Conservation (phyloP, 1,139 yeast genomes). For the Waltiozyma sp. region DNA sequence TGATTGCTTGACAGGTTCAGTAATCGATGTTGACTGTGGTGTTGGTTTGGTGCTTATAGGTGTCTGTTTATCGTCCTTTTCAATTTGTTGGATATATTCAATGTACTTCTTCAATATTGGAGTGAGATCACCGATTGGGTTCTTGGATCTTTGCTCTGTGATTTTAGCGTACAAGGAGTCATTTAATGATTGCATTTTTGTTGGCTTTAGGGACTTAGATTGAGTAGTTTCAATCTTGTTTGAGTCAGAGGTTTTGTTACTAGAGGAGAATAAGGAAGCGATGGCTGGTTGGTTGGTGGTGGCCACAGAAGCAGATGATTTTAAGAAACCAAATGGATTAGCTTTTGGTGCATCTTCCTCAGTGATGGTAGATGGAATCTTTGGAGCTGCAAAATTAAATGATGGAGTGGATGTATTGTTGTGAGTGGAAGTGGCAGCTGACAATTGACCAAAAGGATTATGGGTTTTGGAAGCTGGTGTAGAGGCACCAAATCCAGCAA, state of each 20-base stretch:
- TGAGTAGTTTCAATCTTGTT: slow-evolving; percentile 4
- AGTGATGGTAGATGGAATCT: slow-evolving; percentile 3
- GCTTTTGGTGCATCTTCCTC: slow-evolving; percentile 2
- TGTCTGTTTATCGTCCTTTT: slow-evolving; percentile 17
- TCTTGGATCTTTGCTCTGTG: slow-evolving; percentile 29
- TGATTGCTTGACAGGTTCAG: slow-evolving; percentile 4
- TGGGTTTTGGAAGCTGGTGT: slow-evolving; percentile 9
- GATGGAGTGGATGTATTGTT: background rate
- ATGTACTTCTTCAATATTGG: slow-evolving; percentile 50
- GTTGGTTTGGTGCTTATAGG: slow-evolving; percentile 11
- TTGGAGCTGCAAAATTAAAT: background rate
- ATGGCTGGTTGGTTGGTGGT: slow-evolving; percentile 1
- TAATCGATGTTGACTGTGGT: slow-evolving; percentile 5
- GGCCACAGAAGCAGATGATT: slow-evolving; percentile 1
- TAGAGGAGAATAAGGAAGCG: slow-evolving; percentile 1
- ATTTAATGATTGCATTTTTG: slow-evolving; percentile 58
- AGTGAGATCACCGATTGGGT: slow-evolving; percentile 48
- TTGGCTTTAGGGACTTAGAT: slow-evolving; percentile 14
- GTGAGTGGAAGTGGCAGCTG: background rate
- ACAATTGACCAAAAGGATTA: background rate
- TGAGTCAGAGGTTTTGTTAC: background rate
- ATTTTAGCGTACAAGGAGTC: slow-evolving; percentile 47
- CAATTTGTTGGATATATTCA: slow-evolving; percentile 38
- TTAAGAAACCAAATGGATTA: slow-evolving; percentile 7
- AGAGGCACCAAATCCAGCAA: slow-evolving; percentile 7